phyloP scores from a whole-genome alignment of 2,329 filamentous ascomycete genomes.

The Emericellopsis atlantica region DNA sequence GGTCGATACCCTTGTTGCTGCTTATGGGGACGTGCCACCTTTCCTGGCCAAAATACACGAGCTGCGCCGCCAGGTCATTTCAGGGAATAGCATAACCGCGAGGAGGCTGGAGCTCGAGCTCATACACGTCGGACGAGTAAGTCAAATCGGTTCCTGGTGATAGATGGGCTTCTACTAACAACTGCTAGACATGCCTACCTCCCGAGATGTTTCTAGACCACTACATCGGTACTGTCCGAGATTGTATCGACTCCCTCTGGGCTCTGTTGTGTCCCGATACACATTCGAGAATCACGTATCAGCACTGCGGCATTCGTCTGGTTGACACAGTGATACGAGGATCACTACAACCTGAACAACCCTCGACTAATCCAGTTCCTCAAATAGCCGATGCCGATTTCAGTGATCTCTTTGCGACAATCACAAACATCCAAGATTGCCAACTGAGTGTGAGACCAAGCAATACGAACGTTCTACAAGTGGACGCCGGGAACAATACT shows the following conservation, averaged over 20 bases:
- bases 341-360: not conserved
- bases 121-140: constrained; percentile 36
- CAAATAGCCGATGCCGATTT: too few relatives aligned
- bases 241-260: not conserved
- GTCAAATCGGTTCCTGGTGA: constrained; percentile 1
- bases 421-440: too few relatives aligned
- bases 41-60: constrained; percentile 19
- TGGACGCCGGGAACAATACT: too few relatives aligned
- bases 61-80: constrained; percentile 20
- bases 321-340: not conserved
- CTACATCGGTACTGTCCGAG: not conserved
- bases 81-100: constrained; percentile 23
- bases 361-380: too few relatives aligned
- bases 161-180: too few relatives aligned
- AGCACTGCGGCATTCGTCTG: not conserved
- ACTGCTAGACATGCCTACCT: not conserved
- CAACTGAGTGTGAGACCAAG: too few relatives aligned
- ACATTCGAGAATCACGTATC: not conserved
- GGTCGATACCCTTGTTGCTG: constrained; percentile 19
- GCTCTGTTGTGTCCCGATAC: not conserved
- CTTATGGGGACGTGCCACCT: constrained; percentile 16
- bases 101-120: constrained; percentile 38
- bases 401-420: too few relatives aligned
- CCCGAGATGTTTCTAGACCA: not conserved
- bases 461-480: too few relatives aligned